Percentiles rank a stretch among this genome's conserved stretches.
Conservation (phyloP, 495 filamentous ascomycete genomes). For the Ramalina intermedia region DNA sequence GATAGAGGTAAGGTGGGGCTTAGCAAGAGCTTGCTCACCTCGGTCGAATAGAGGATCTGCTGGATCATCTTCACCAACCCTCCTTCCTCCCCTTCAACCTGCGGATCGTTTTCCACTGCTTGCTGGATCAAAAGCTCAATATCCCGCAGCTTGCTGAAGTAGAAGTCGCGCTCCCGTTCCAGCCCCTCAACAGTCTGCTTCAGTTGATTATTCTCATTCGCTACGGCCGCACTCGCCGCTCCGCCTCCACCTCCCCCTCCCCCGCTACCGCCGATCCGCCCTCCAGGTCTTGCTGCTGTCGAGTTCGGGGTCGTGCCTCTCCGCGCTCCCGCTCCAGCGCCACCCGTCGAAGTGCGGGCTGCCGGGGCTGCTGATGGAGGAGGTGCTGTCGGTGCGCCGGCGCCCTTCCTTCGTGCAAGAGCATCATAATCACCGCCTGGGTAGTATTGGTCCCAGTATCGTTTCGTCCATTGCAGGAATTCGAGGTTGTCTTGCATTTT, state of each 20-base stretch:
- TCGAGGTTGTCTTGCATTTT: constrained; percentile 99
- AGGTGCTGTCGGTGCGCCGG: constrained; percentile 41
- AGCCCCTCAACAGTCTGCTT: constrained; percentile 78
- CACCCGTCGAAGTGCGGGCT: constrained; percentile 25
- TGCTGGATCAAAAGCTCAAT: constrained; percentile 89
- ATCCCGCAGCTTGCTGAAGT: constrained; percentile 94
- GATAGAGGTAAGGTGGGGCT: background rate
- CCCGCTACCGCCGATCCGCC: constrained; percentile 28
- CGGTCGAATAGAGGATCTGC: constrained; percentile 90
- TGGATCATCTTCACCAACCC: constrained; percentile 88
- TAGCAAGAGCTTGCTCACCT: constrained; percentile 34
- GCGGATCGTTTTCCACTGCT: constrained; percentile 77
- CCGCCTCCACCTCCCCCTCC: constrained; percentile 33
- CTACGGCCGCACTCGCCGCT: constrained; percentile 47
- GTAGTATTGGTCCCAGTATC: constrained; percentile 96
- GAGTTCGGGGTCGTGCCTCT: constrained; percentile 65
- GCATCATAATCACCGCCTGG: constrained; percentile 95
- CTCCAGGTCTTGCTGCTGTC: constrained; percentile 31
- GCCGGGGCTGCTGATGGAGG: constrained; percentile 27
- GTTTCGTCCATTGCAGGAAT: constrained; percentile 93
- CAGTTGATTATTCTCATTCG: constrained; percentile 66
- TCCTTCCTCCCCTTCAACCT: constrained; percentile 84
- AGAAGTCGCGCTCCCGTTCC: constrained; percentile 93
- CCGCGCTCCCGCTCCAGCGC: constrained; percentile 34
- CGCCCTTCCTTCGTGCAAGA: constrained; percentile 65